Percentiles rank a stretch among this genome's conserved stretches.
phyloP scores from a whole-genome alignment of 2,329 filamentous ascomycete genomes.

The Tolypocladium sp. region DNA sequence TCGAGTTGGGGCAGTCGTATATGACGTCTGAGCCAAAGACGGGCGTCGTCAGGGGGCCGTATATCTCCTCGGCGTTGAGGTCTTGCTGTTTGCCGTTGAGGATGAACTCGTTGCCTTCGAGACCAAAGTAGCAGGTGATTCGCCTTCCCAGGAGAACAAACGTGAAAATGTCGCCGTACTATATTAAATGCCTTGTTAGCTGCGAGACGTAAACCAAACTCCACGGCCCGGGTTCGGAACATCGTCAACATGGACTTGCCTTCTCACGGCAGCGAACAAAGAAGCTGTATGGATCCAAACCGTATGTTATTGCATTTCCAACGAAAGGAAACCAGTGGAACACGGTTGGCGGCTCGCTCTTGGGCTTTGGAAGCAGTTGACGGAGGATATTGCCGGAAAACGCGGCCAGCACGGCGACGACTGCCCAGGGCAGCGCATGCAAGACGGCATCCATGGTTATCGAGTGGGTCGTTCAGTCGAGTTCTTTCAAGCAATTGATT shows the following conservation, averaged over 20 bases:
- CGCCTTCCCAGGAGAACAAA: constrained; percentile 83
- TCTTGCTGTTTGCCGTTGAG: constrained; percentile 86
- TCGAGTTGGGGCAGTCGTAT: constrained; percentile 83
- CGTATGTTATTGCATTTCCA: constrained; percentile 87
- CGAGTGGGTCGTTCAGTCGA: background rate
- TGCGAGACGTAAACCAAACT: too few relatives aligned
- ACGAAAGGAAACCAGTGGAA: constrained; percentile 78
- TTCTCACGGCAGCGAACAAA: constrained; percentile 69
- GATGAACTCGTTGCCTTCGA: constrained; percentile 81
- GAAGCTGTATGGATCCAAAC: constrained; percentile 87
- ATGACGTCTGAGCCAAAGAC: constrained; percentile 80
- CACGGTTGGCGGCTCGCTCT: constrained; percentile 71
- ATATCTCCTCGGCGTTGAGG: constrained; percentile 84
- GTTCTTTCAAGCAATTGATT: background rate
- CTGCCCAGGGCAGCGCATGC: background rate
- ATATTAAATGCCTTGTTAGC: constrained; percentile 22
- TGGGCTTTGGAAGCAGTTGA: constrained; percentile 74
- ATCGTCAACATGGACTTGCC: constrained; percentile 41
- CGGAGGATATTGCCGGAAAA: constrained; percentile 59
- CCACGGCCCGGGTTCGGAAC: too few relatives aligned
- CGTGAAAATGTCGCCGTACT: constrained; percentile 87
- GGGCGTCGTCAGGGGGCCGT: constrained; percentile 63
- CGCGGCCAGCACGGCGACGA: constrained; percentile 47
- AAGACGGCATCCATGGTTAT: background rate
- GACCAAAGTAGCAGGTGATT: constrained; percentile 77